Base-by-base conservation (phyloP, 2,329 filamentous ascomycete species). In the Fusarium nematophilum region DNA sequence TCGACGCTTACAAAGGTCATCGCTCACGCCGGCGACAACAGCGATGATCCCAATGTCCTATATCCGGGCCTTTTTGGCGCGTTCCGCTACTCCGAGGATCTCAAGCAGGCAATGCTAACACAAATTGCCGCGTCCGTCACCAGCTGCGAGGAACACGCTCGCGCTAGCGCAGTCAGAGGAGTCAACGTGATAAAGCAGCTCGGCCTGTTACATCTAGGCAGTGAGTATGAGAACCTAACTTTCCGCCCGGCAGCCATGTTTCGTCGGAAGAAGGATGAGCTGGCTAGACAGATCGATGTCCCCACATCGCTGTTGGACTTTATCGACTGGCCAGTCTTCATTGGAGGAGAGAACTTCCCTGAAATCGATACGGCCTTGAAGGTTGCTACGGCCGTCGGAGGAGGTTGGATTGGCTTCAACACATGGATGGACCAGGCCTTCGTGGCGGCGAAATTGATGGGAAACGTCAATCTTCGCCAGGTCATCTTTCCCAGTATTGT, bases 211-310 rank as follows among this genome's bases (percentile, higher is more conserved):
- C 94, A 99, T 73, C 86, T 98, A 5, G 94, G 94, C 9, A 88
- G 95, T 67, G 90, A 94, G 67, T 96, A 94, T 67, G 84, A 90
- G 17, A 90, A 93, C 66, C 86, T 97, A 38, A 91, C 87, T 65
- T 97, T 99, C 86, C 87, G 90, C 25, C 87, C 92, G 2, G 93
- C 97, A 67, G 87, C 93, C 72, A 98, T 99, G 95, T 99, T 98
- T 81, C 88, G 87, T 55, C 88, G 91, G 59, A 90, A 90, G 70
- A 86, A 88, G 56, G 92, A 99, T 73, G 86, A 87, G 2, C 79
- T 97, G 31, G 93, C 92, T 6, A 87, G 92, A 61, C 89, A 96
- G 71, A 88, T 98, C 13, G 88, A 97, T 57, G 87, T 97, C 15
- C 87, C 95, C 48, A 91, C 95, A 4, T 93, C 98, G 71, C 68